Evolutionary conservation across 352 stramenopile genomes (phyloP), one percentile per base, ranked within the genome.

Genomic region (Pythium biforme): DNA sequence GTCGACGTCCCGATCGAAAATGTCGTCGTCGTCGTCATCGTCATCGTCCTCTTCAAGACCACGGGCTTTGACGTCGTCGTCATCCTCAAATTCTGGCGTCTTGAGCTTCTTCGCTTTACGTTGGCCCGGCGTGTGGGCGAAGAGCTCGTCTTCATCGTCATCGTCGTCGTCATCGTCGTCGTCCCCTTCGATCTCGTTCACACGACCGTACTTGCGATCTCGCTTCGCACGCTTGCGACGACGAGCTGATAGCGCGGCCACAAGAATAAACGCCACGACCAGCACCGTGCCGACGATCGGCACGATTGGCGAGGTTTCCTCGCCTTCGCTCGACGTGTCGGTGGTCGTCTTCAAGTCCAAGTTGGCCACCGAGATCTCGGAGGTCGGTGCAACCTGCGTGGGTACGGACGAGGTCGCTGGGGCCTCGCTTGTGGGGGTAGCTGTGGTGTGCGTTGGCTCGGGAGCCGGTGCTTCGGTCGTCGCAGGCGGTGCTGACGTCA

Each of bases 1-100:
- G 4, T 70, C 59, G 0, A 68, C 62, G 40, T 78, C 72, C 15
- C 70, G 69, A 31, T 89, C 78, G 59, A 92, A 92, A 45, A 90
- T 84, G 60, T 89, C 83, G 55, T 89, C 80, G 34, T 89, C 82
- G n/a, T 86, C 76, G 29, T 88, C 76, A 26, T 81, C 82, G 15
- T 68, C 55, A 34, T 10, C 29, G 34, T 70, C 64, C 29, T 52
- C 52, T 49, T 68, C 75, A 45, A 83, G 76, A 17, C 86, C 75
- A 26, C 83, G 77, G 49, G 83, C 78, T 26, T 89, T 78, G 19
- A 73, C 53, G 48, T 74, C 46, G 41, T 77, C 57, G 17, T 68
- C 63, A 22, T 75, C 66, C n/a, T 79, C 71, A 26, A 66, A 14
- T 2, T 65, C 59, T 26, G 72, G 55, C 14, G 60, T 60, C 27